Conservation (phyloP, 305 asterid genomes). For the Fraxinus baroniana region DNA sequence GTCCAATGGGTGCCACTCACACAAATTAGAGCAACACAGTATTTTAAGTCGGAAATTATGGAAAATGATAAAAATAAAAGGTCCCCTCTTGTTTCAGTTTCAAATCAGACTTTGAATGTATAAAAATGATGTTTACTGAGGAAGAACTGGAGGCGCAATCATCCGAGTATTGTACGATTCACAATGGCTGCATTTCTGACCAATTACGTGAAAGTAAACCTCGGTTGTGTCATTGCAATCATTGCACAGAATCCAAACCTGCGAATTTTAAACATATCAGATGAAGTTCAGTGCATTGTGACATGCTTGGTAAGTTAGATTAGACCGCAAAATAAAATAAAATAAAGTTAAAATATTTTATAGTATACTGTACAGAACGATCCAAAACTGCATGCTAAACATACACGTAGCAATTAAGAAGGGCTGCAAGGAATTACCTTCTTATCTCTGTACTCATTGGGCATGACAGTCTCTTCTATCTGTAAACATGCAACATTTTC, state of each 20-base stretch:
- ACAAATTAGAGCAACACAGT: too few species aligned
- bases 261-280: slow-evolving; percentile 11
- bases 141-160: slow-evolving; percentile 86
- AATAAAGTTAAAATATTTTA: too few species aligned
- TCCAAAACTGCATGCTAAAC: too few species aligned
- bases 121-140: too few species aligned
- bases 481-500: slow-evolving; percentile 19
- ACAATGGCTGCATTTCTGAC: slow-evolving; percentile 91
- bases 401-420: neutral
- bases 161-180: slow-evolving; percentile 86
- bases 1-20: too few species aligned
- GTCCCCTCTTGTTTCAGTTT: too few species aligned
- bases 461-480: slow-evolving; percentile 87
- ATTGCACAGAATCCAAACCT: slow-evolving; percentile 94
- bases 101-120: too few species aligned
- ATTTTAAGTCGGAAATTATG: too few species aligned
- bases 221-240: slow-evolving; percentile 94
- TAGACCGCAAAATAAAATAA: neutral
- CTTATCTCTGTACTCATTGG: slow-evolving; percentile 78
- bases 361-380: too few species aligned
- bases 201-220: slow-evolving; percentile 82
- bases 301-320: neutral
- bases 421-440: slow-evolving; percentile 49
- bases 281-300: neutral
- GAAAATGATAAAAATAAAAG: too few species aligned